phyloP scores from a whole-genome alignment of 179 eudicot species.

The Carnegiea gigantea region DNA sequence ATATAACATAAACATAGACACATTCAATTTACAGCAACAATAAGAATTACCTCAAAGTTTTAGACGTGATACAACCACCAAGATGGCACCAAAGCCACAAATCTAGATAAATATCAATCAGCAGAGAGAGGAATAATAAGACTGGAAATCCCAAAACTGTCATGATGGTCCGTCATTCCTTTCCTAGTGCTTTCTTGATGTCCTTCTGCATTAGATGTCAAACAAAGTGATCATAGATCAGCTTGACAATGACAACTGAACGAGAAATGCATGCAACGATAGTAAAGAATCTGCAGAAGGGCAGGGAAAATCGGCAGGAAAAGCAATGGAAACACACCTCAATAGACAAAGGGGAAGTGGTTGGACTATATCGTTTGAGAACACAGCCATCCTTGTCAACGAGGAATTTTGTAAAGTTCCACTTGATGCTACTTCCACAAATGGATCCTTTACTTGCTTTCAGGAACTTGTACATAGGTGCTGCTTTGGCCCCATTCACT shows the following conservation, averaged over 20 bases:
- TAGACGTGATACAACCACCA: not conserved
- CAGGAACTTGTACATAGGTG: conserved; percentile 75
- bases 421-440: conserved; percentile 60
- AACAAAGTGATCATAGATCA: not conserved
- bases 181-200: conserved; percentile 3
- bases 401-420: conserved; percentile 92
- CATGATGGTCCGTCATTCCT: not conserved
- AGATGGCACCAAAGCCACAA: not conserved
- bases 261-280: not conserved
- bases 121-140: not conserved
- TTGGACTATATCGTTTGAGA: conserved; percentile 56
- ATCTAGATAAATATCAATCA: too few relatives aligned
- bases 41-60: not conserved
- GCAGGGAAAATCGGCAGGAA: not conserved
- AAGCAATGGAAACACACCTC: conserved; percentile 44
- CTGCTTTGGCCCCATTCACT: conserved; percentile 64
- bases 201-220: not conserved
- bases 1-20: not conserved
- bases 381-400: conserved; percentile 74
- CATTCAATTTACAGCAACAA: not conserved
- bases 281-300: too few relatives aligned
- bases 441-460: conserved; percentile 50
- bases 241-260: not conserved
- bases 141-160: not conserved
- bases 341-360: conserved; percentile 55